phyloP scores from a whole-genome alignment of 2,329 filamentous ascomycete genomes.

The Bipolaris zeicola region DNA sequence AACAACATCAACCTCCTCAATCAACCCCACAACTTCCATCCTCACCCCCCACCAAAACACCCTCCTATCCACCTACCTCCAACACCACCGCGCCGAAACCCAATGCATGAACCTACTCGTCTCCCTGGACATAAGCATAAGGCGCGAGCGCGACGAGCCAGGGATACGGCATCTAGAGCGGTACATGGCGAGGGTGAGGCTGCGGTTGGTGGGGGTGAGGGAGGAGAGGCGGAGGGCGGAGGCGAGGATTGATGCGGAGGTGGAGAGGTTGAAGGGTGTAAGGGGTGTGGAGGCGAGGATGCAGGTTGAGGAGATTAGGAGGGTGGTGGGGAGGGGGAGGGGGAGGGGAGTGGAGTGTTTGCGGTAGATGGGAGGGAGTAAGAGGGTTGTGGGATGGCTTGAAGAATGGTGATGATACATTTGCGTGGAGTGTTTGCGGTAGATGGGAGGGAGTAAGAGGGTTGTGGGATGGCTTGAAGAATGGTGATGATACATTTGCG shows the following conservation, averaged over 20 bases:
- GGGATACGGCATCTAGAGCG: not conserved
- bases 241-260: not conserved
- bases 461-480: no score
- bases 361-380: not conserved
- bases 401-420: not conserved
- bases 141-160: conserved; percentile 10
- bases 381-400: no score
- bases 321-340: not conserved
- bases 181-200: not conserved
- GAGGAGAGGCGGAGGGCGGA: not conserved
- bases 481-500: not conserved
- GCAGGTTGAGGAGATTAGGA: conserved; percentile 3
- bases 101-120: conserved; percentile 6
- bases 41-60: conserved; percentile 1
- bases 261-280: not conserved
- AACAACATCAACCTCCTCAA: not conserved
- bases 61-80: not conserved
- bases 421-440: not conserved
- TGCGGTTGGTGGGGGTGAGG: not conserved
- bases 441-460: no score
- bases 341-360: not conserved
- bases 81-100: not conserved
- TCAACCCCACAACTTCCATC: not conserved
- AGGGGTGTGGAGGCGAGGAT: not conserved
- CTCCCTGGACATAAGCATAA: not conserved